Base-by-base conservation (phyloP, 2,329 filamentous ascomycete genomes). In the Epichloe uncinata region DNA sequence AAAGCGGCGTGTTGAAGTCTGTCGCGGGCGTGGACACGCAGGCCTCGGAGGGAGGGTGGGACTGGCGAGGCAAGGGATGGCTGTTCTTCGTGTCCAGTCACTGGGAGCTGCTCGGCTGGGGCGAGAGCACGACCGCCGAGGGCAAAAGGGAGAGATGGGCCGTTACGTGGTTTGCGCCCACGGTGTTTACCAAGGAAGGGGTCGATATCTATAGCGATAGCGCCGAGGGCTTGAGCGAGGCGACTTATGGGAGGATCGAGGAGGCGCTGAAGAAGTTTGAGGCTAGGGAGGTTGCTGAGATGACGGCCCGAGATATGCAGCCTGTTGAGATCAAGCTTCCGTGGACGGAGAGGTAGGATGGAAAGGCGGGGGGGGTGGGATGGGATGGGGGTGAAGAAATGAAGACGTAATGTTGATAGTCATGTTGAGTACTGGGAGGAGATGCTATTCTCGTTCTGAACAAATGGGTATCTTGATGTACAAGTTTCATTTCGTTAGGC, bases 91-190 rank as follows among this genome's bases (percentile, higher is more conserved):
- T 85, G 26, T 76, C 73, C 15, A 83, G 78, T 43, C 81, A 87
- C 60, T 95, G 88, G 88, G 86, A 95, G 72, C 69, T 93, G 2
- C 66, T 94, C 16, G 87, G 84, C 3, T 90, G 79, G 73, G 87
- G 87, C 5, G 76, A 83, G 61, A 62, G 64, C 20, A 58, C 61
- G 35, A 56, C 66, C 20, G 62, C 66, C 13, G 70, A 63, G 34
- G 67, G 66, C 1, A 62, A 59, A 63, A 63, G 58, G 45, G 77
- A 80, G 64, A 73, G 75, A 57, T 95, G 86, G 85, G 80, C 78
- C 1, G 85, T 95, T 13, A 94, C 86, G 4, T 91, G 84, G 74
- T 95, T 95, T 65, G 82, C 83, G 54, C 82, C 85, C 60, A 94
- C 86, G 22, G 57, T 90, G 42, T 94, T 95, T 58, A 93, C 87